Evolutionary conservation across 2,329 filamentous ascomycete species (phyloP).

Genomic region (Aspergillus spinulosporus): DNA sequence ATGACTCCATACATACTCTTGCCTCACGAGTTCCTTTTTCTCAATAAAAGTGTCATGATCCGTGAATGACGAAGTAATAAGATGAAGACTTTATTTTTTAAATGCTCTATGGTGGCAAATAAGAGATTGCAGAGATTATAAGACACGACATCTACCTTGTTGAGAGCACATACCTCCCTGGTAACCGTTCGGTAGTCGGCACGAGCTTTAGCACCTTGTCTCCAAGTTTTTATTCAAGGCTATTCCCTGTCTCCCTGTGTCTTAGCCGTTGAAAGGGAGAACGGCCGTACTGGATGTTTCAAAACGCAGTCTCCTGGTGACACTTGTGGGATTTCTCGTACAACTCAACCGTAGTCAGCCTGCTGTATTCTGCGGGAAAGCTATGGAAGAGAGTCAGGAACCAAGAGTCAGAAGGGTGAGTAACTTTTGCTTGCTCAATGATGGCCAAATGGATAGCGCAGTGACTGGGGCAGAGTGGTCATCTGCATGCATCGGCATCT

Average conservation of each 20-base stretch:
- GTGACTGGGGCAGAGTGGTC: neutral
- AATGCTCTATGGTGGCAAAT: neutral
- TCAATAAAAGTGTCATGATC: conserved; percentile 8
- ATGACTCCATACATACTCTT: conserved; percentile 2
- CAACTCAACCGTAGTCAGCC: neutral
- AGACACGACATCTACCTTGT: neutral
- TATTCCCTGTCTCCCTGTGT: neutral
- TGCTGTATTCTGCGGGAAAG: neutral
- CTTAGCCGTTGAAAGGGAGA: neutral
- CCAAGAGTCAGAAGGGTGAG: neutral
- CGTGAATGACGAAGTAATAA: conserved; percentile 2
- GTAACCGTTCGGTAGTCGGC: neutral
- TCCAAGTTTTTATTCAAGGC: neutral
- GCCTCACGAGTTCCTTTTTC: neutral
- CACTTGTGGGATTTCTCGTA: neutral
- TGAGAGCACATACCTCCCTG: neutral
- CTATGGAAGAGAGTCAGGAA: neutral
- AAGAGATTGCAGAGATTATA: neutral
- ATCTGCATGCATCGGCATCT: neutral
- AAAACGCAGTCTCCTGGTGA: neutral
- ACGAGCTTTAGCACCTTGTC: neutral
- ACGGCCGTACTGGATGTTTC: neutral
- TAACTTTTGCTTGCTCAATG: neutral
- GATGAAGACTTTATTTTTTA: neutral
- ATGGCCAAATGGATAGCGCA: neutral